Conservation (phyloP, 2,329 filamentous ascomycete species). For the Elsinoe batatas region DNA sequence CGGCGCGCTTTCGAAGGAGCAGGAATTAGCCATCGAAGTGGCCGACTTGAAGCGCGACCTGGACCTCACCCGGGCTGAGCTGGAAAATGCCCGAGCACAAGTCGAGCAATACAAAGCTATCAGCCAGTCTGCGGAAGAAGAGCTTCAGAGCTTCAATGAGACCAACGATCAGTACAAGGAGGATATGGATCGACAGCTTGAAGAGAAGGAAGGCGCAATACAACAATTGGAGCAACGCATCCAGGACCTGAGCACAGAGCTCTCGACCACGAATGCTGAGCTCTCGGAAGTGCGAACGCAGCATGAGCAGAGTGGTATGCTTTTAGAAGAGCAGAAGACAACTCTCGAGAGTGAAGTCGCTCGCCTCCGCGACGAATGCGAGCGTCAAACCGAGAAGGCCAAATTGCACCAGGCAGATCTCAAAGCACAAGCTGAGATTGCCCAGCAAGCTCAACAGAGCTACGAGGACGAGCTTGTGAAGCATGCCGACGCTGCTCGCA, state of each 20-base stretch:
- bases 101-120: constrained; percentile 83
- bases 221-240: constrained; percentile 73
- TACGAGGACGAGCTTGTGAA: constrained; percentile 93
- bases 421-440: constrained; percentile 86
- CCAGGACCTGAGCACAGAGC: constrained; percentile 72
- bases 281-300: constrained; percentile 70
- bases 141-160: constrained; percentile 66
- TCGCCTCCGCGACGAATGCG: constrained; percentile 73
- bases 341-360: constrained; percentile 68
- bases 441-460: constrained; percentile 82
- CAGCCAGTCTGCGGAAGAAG: constrained; percentile 78
- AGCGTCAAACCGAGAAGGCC: constrained; percentile 67
- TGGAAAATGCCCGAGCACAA: constrained; percentile 71
- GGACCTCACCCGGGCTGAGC: constrained; percentile 66
- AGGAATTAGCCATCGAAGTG: constrained; percentile 75
- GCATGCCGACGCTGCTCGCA: constrained; percentile 88
- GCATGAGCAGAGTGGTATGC: constrained; percentile 61
- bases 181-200: constrained; percentile 66
- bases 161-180: constrained; percentile 81
- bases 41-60: constrained; percentile 80
- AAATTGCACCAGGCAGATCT: constrained; percentile 85
- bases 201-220: constrained; percentile 70
- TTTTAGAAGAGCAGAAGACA: constrained; percentile 73
- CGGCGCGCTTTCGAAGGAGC: constrained; percentile 53
- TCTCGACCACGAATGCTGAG: constrained; percentile 72